Evolutionary conservation across 2,329 filamentous ascomycete genomes (phyloP).

Genomic region (Cladophialophora carrionii): DNA sequence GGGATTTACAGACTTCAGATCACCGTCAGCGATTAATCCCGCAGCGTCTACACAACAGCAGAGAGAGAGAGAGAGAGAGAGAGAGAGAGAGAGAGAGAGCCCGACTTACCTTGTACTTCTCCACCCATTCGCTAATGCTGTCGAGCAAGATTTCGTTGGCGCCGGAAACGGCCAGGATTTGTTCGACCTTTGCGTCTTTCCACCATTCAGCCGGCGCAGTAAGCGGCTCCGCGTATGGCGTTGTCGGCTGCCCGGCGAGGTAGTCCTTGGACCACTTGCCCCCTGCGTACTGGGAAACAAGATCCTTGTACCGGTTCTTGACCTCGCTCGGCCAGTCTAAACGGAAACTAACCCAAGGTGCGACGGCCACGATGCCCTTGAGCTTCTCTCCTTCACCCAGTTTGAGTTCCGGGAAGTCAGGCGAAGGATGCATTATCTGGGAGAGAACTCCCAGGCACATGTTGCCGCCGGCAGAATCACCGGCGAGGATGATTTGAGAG

Average conservation of each 20-base stretch:
- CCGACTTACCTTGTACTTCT: conserved; percentile 34
- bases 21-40: background rate
- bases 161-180: conserved; percentile 31
- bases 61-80: background rate
- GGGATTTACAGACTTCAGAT: conserved; percentile 38
- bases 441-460: conserved; percentile 41
- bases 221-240: conserved; percentile 30
- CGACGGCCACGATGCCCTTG: conserved; percentile 58
- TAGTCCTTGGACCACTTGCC: conserved; percentile 28
- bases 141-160: conserved; percentile 35
- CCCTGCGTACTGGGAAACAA: conserved; percentile 24
- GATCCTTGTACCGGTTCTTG: conserved; percentile 30
- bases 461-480: conserved; percentile 53
- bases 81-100: background rate
- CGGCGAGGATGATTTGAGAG: conserved; percentile 46
- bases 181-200: conserved; percentile 35
- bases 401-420: conserved; percentile 42
- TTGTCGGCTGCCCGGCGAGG: conserved; percentile 26
- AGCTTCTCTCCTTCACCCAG: conserved; percentile 46
- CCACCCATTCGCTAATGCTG: conserved; percentile 30
- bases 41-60: background rate
- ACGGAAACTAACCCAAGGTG: conserved; percentile 62
- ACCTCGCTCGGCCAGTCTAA: conserved; percentile 36
- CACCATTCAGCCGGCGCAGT: conserved; percentile 34
- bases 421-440: conserved; percentile 56